Percentiles rank a stretch among this genome's conserved stretches.
Evolutionary conservation across 2,329 filamentous ascomycete species (phyloP).

Genomic region (Aspergillus clavatus): DNA sequence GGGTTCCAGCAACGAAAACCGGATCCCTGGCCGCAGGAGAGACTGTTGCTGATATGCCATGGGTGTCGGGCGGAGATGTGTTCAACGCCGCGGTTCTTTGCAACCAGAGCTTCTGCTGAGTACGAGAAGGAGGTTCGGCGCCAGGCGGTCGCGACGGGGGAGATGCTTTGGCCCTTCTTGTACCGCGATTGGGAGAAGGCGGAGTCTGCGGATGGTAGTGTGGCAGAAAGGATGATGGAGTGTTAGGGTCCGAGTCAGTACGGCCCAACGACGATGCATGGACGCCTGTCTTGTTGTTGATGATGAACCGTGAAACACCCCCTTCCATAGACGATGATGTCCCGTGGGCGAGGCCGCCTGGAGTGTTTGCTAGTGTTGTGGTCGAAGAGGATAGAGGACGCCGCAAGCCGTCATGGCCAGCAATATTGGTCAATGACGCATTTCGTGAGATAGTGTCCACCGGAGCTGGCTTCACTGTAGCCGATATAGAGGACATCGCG

Average conservation of each 20-base stretch:
- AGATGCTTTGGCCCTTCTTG: constrained; percentile 27
- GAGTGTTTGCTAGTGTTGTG: constrained; percentile 21
- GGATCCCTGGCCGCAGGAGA: constrained; percentile 36
- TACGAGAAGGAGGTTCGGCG: constrained; percentile 42
- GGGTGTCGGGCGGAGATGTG: constrained; percentile 40
- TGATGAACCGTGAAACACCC: constrained; percentile 44
- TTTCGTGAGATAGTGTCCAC: constrained; percentile 33
- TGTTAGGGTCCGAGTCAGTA: constrained; percentile 42
- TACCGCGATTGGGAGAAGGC: constrained; percentile 34
- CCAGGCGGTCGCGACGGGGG: constrained; percentile 32
- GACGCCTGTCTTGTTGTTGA: constrained; percentile 27
- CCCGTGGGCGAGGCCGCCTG: constrained; percentile 31
- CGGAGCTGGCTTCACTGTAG: constrained; percentile 36
- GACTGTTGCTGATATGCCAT: constrained; percentile 28
- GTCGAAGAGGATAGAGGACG: constrained; percentile 30
- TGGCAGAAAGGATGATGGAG: constrained; percentile 44
- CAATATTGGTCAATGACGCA: constrained; percentile 34
- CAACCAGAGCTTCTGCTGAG: constrained; percentile 46
- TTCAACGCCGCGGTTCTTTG: constrained; percentile 43
- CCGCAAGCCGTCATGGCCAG: constrained; percentile 28
- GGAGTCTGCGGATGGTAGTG: constrained; percentile 46
- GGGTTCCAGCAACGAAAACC: constrained; percentile 25
- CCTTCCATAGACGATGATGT: constrained; percentile 47
- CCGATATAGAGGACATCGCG: constrained; percentile 47
- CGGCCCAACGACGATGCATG: constrained; percentile 33